phyloP scores from a whole-genome alignment of 768 basidiomycete genomes.

The Scleroderma citrinum region DNA sequence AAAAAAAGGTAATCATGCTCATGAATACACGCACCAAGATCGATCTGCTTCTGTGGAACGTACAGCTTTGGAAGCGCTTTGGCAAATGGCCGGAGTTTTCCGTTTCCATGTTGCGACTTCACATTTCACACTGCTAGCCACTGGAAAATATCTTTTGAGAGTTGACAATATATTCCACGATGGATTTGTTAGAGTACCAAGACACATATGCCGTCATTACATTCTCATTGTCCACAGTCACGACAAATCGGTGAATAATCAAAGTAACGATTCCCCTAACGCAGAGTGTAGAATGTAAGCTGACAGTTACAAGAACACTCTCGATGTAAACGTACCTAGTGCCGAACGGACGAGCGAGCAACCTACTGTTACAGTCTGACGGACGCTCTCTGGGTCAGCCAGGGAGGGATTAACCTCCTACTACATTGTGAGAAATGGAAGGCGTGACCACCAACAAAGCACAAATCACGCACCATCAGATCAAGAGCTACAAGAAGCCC shows the following conservation, averaged over 20 bases:
- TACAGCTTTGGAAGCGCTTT: constrained; percentile 8
- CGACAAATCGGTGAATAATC: constrained; percentile 1
- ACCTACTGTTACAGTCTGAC: constrained; percentile 87
- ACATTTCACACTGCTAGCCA: not conserved
- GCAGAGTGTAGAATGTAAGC: constrained; percentile 4
- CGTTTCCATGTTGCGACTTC: not conserved
- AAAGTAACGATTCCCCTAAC: constrained; percentile 31
- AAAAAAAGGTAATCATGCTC: not conserved
- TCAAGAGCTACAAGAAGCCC: constrained; percentile 89
- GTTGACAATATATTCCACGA: constrained; percentile 1
- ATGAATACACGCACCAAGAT: constrained; percentile 1
- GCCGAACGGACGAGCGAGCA: constrained; percentile 82
- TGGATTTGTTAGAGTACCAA: constrained; percentile 1
- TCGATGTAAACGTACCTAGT: constrained; percentile 48
- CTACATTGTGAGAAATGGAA: constrained; percentile 8
- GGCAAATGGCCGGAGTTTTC: constrained; percentile 1
- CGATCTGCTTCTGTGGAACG: not conserved
- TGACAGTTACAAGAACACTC: not conserved
- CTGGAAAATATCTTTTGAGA: not conserved
- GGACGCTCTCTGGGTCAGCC: constrained; percentile 63
- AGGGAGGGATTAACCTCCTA: constrained; percentile 98
- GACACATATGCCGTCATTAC: not conserved
- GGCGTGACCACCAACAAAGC: not conserved
- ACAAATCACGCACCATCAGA: constrained; percentile 65
- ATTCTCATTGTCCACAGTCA: not conserved